Evolutionary conservation across 192 early-diverging fungal genomes (phyloP).

Genomic region (Linnemannia exigua): DNA sequence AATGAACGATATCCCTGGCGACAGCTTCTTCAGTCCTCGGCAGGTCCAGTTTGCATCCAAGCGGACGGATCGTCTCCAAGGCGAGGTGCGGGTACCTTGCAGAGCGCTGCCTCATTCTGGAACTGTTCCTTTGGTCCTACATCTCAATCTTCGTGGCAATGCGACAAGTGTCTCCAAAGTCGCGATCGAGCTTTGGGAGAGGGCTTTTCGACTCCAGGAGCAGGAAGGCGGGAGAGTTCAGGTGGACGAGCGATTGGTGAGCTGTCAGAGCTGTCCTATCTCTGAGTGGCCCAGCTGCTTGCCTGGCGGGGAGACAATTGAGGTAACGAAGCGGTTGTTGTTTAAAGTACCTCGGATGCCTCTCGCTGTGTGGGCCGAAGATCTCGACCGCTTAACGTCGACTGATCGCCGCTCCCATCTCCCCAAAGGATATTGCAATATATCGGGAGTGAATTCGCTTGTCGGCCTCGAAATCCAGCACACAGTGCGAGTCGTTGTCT

Average conservation of each 20-base stretch:
- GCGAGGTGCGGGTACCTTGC: neutral
- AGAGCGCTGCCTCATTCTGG: conserved; percentile 11
- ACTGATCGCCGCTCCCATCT: neutral
- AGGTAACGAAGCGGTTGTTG: conserved; percentile 7
- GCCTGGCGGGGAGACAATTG: neutral
- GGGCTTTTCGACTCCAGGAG: neutral
- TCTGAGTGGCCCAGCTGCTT: conserved; percentile 13
- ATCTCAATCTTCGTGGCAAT: conserved; percentile 15
- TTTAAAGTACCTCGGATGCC: conserved; percentile 24
- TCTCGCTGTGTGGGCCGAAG: conserved; percentile 1
- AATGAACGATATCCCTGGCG: neutral
- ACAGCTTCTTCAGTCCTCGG: neutral
- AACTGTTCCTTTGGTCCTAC: conserved; percentile 10
- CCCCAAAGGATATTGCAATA: conserved; percentile 28
- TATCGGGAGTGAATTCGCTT: neutral
- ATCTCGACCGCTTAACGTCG: neutral
- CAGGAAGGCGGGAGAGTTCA: neutral
- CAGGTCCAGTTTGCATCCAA: conserved; percentile 6
- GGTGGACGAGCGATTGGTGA: conserved; percentile 10
- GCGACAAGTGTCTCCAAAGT: conserved; percentile 14
- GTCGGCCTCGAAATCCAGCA: conserved; percentile 8
- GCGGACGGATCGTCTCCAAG: neutral
- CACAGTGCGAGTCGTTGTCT: conserved; percentile 9
- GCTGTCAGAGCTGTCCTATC: conserved; percentile 19
- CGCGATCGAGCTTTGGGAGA: conserved; percentile 27